Evolutionary conservation across 768 basidiomycete genomes (phyloP), one percentile per base, ranked within the genome.

Genomic region (Collybia sordida): DNA sequence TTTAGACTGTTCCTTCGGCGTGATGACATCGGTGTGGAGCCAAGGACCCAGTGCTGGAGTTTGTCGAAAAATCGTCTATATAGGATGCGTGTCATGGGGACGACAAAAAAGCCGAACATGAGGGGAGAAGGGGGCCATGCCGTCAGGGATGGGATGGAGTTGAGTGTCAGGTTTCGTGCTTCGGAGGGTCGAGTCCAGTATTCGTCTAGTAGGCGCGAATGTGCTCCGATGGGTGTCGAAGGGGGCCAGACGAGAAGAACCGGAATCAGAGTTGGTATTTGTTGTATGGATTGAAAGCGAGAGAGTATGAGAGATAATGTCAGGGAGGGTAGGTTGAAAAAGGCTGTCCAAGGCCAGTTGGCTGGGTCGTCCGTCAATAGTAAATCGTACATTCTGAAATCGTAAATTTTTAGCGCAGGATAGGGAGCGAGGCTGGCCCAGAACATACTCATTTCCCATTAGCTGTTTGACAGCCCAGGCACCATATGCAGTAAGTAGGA

Each of bases 261-360:
- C n/a, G 77, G 75, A 43, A 77, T 60, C 31, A 78, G 59, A 35
- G 75, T 65, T 17, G 73, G 64, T 22, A 66, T 50, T 7, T 60
- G 53, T 19, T 62, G 64, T 31, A 59, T 65, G 17, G 69, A 36
- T 47, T 75, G 73, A 37, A 83, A 73, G 35, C 86, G 83, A 25
- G 86, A 79, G 24, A 81, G 66, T 59, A 90, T 73, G 53, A 92
- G 82, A 22, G 78, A 74, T 38, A 89, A 62, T 0, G 90, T 88
- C 35, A 92, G 75, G 27, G 86, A 65, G 6, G 87, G 88, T 14
- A 92, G 81, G 62, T 90, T 85, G 61, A 89, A 63, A 68, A 79
- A 88, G 31, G 87, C 85, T 39, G 83, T 79, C 80, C 82, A 84
- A 1, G 86, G 83, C 90, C 90, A 92, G 46, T 83, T 80, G 35